Conservation (phyloP, 192 early-diverging fungal genomes). For the Anaeromyces robustus region DNA sequence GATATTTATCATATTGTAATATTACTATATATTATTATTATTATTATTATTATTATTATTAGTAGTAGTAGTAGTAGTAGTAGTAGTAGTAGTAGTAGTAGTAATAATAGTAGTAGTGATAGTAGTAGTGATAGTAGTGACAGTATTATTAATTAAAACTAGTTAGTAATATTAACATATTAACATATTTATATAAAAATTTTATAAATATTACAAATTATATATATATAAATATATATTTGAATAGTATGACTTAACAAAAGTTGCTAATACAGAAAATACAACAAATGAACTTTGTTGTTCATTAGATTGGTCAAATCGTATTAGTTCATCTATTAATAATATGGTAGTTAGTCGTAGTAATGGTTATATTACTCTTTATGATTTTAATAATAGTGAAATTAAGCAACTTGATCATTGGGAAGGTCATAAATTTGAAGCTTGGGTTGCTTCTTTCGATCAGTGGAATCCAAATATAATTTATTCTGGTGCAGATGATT, state of each 20-base stretch:
- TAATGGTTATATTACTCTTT: slow-evolving; percentile 48
- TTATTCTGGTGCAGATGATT: slow-evolving; percentile 81
- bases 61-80: too few relatives aligned
- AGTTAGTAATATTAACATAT: slow-evolving; percentile 39
- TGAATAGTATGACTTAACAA: slow-evolving; percentile 16
- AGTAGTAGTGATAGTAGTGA: too few relatives aligned
- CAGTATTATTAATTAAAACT: too few relatives aligned
- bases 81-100: too few relatives aligned
- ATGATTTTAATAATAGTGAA: slow-evolving; percentile 25
- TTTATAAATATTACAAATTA: slow-evolving; percentile 11
- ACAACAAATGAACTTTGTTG: slow-evolving; percentile 49
- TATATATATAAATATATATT: slow-evolving; percentile 8
- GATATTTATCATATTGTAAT: too few relatives aligned
- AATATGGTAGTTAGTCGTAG: slow-evolving; percentile 55
- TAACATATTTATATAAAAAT: slow-evolving; percentile 6
- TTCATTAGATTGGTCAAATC: slow-evolving; percentile 82
- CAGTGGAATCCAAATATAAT: slow-evolving; percentile 55
- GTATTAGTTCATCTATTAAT: slow-evolving; percentile 14
- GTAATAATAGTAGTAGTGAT: too few relatives aligned
- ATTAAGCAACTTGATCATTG: slow-evolving; percentile 25
- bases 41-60: too few relatives aligned
- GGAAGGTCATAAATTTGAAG: slow-evolving; percentile 78
- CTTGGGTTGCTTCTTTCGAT: slow-evolving; percentile 87
- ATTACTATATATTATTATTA: too few relatives aligned
- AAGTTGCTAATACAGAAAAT: slow-evolving; percentile 17